phyloP scores from a whole-genome alignment of 2,329 filamentous ascomycete genomes.

The Hypoxylon sp. region DNA sequence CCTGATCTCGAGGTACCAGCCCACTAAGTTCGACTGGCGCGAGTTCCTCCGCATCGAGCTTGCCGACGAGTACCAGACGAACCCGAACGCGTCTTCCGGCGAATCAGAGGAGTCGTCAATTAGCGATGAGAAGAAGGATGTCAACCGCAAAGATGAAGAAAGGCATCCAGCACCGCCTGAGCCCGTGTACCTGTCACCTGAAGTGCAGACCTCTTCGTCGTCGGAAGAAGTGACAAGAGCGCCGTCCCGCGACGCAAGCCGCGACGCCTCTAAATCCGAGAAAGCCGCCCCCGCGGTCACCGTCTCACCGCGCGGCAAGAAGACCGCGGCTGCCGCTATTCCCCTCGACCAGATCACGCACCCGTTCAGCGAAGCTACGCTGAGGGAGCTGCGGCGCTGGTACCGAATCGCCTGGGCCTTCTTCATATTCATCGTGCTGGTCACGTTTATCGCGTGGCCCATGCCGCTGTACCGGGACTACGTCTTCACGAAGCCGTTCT shows the following conservation, averaged over 20 bases:
- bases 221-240: conserved; percentile 9
- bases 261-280: conserved; percentile 1
- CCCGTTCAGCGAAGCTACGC: conserved; percentile 58
- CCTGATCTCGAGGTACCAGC: conserved; percentile 59
- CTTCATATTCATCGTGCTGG: conserved; percentile 59
- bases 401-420: conserved; percentile 58
- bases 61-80: conserved; percentile 55
- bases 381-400: conserved; percentile 56
- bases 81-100: conserved; percentile 19
- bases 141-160: neutral
- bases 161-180: conserved; percentile 1
- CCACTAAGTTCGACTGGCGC: conserved; percentile 54
- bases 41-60: conserved; percentile 64
- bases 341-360: conserved; percentile 60
- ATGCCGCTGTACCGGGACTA: conserved; percentile 65
- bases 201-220: conserved; percentile 9
- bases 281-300: neutral
- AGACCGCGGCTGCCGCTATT: conserved; percentile 11
- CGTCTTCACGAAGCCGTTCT: conserved; percentile 63
- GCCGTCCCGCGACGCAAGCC: neutral
- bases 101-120: conserved; percentile 32
- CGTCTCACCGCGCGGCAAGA: neutral
- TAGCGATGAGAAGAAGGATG: conserved; percentile 31
- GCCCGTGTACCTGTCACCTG: conserved; percentile 18
- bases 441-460: conserved; percentile 65